Conservation (phyloP, 1,284 basidiomycete species). For the Ganoderma lingzhi region DNA sequence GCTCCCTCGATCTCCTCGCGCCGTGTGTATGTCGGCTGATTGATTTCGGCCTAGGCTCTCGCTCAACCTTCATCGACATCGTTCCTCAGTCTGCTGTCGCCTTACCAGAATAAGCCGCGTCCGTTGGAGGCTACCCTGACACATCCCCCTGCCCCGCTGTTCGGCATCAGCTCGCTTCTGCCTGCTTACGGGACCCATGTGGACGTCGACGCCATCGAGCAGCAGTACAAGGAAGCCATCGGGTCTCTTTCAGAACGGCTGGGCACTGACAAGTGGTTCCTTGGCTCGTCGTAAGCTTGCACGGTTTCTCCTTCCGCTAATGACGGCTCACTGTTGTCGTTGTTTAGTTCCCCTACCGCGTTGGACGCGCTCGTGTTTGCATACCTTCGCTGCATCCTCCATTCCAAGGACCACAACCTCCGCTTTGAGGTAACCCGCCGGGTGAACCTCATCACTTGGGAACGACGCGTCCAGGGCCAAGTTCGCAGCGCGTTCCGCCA, state of each 20-base stretch:
- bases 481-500: slow-evolving; percentile 61
- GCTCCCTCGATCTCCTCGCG: slow-evolving; percentile 34
- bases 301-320: not conserved
- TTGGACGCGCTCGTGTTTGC: slow-evolving; percentile 83
- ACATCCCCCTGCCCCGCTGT: slow-evolving; percentile 74
- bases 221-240: slow-evolving; percentile 76
- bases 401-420: slow-evolving; percentile 55
- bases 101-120: slow-evolving; percentile 44
- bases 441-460: slow-evolving; percentile 81
- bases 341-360: slow-evolving; percentile 68
- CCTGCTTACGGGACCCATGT: slow-evolving; percentile 67
- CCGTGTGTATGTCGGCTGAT: slow-evolving; percentile 11
- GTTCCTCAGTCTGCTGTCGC: slow-evolving; percentile 43
- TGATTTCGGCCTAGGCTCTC: slow-evolving; percentile 52
- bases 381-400: slow-evolving; percentile 73
- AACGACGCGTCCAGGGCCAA: slow-evolving; percentile 66
- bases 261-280: slow-evolving; percentile 79
- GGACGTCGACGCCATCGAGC: slow-evolving; percentile 54
- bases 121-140: slow-evolving; percentile 53
- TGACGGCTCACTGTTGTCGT: slow-evolving; percentile 20
- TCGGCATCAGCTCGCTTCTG: slow-evolving; percentile 68
- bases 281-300: slow-evolving; percentile 70
- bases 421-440: slow-evolving; percentile 72
- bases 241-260: slow-evolving; percentile 75
- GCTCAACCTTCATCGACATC: slow-evolving; percentile 53